Base-by-base conservation (phyloP, 2,329 filamentous ascomycete species). In the Phyllosticta citrichinensis region DNA sequence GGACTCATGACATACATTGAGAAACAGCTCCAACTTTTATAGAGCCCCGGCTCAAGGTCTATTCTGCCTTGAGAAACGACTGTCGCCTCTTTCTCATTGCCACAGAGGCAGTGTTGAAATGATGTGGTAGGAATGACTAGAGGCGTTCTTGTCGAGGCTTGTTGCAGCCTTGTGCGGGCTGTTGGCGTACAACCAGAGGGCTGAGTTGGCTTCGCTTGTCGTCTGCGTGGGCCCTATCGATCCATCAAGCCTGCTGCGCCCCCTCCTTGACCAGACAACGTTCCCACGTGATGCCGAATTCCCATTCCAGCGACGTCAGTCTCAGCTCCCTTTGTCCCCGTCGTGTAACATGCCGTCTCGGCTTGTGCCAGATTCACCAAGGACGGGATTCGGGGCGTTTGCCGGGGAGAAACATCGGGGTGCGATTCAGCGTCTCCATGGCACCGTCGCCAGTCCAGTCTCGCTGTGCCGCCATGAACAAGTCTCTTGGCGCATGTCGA, bases 401-500 rank as follows among this genome's bases (percentile, higher is more conserved):
- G 14, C 40, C 40, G n/a, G 40, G 40, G n/a, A 47, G 40, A 47
- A 47, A 47, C 40, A 47, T 47, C n/a, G 40, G 40, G 14, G 40
- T n/a, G 17, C 40, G 40, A n/a, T 19, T 47, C 6, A 53, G 11
- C 52, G 14, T 24, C 20, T 12, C 19, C 12, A 53, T n/a, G 24
- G 19, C 19, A n/a, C 27, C 54, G 9, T 55, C 27, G n/a, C 22
- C 55, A 20, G 59, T 53, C 66, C 74, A 76, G 51, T 74, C 67
- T 55, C 67, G 69, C 35, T 72, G 69, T 6, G 67, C 68, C 54
- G 74, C 74, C 66, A 71, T 74, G 66, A 75, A 76, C 64, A 76
- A 67, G 52, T 76, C 73, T 40, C 73, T 68, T 12, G 50, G n/a
- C 17, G 55, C 55, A 30, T 61, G 55, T 12, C 55, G 51, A 47